phyloP scores from a whole-genome alignment of 768 basidiomycete genomes.

The Suillus subalutaceus region DNA sequence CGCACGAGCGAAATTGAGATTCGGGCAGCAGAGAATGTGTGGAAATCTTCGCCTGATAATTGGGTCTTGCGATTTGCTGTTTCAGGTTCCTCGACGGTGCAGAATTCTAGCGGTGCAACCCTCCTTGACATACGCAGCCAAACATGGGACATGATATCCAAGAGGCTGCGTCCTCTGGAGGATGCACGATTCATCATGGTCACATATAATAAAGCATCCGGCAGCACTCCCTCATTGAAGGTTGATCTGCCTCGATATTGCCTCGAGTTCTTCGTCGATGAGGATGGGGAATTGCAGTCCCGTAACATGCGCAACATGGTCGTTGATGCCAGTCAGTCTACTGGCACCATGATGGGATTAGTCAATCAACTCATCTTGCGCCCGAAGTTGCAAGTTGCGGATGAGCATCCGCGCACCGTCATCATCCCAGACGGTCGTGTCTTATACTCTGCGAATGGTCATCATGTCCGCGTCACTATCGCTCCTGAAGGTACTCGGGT shows the following conservation, averaged over 20 bases:
- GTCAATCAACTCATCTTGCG: constrained; percentile 43
- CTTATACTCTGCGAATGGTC: constrained; percentile 12
- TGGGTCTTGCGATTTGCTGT: constrained; percentile 27
- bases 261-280: constrained; percentile 43
- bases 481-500: constrained; percentile 9
- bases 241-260: constrained; percentile 44
- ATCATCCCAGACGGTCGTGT: constrained; percentile 44
- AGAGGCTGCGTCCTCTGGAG: constrained; percentile 28
- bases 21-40: constrained; percentile 27
- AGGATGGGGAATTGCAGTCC: constrained; percentile 39
- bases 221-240: constrained; percentile 19
- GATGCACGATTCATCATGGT: constrained; percentile 26
- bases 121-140: constrained; percentile 32
- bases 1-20: constrained; percentile 28
- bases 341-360: constrained; percentile 50
- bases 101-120: constrained; percentile 3
- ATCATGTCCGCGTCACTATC: constrained; percentile 25
- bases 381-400: constrained; percentile 14
- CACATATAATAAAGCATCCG: neutral
- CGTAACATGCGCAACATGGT: constrained; percentile 44
- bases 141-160: constrained; percentile 30
- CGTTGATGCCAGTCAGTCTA: constrained; percentile 43
- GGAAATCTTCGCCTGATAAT: constrained; percentile 28
- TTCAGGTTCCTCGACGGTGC: constrained; percentile 13
- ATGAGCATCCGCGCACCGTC: constrained; percentile 26